Evolutionary conservation across 1,284 basidiomycete genomes (phyloP), one percentile per base, ranked within the genome.

Genomic region (Ceratobasidium sp.): DNA sequence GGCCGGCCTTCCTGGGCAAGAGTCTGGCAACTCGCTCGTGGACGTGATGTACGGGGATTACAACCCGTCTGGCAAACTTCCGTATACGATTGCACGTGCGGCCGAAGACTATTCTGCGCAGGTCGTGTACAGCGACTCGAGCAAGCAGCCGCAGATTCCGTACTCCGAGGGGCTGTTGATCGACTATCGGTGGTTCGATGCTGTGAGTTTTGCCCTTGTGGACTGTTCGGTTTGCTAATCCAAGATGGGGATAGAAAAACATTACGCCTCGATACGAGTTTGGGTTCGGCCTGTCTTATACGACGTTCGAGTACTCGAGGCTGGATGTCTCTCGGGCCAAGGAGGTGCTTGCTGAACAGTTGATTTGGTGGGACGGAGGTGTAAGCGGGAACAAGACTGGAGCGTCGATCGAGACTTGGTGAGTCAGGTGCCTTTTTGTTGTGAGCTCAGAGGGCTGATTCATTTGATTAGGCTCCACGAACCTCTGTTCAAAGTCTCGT

Each of bases 31-130:
- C 80, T 83, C 90, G 0, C 84, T 96, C 31, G 86, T 88, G 0
- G 92, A 94, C 79, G 86, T 93, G 11, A 83, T 93, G 0, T 93
- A 89, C 78, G 91, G 90, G 6, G 84, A 82, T 19, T 88, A 86
- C 80, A 94, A 91, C 81, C 93, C 94, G 0, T 89, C 88, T 24
- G 94, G 89, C 4, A 86, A 90, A 46, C 83, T 96, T 41, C 92
- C 93, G 0, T 94, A 93, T 82, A 93, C 93, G 1, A 94, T 94
- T 79, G 92, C 91, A 63, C 91, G 90, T 83, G 81, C 84, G 24
- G 76, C 82, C 0, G 80, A 81, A 34, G 94, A 96, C 80, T 96
- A 94, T 81, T 81, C 86, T 27, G 86, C 74, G 5, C 46, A 74
- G 5, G 61, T 74, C 1, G 65, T 76, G 1, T 74, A 74, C 62